These are phyloP conservation scores for Martiniozyma asiatica DNA, from an alignment of 1,139 yeast genomes.

Conservation along the genomic window DNA sequence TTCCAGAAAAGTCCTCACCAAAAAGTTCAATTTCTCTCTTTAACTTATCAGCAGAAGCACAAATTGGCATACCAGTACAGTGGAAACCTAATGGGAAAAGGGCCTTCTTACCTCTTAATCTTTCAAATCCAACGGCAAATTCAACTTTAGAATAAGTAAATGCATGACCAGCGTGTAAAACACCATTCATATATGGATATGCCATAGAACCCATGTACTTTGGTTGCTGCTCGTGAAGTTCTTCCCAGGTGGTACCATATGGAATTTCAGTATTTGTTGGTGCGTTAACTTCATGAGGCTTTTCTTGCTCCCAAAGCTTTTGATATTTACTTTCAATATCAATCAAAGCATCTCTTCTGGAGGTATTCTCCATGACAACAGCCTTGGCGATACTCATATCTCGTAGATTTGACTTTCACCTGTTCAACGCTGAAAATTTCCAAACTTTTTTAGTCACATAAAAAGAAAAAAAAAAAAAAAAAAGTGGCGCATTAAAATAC, in stretches of 20 bases:
- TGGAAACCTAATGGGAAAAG: conserved; percentile 96
- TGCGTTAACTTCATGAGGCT: conserved; percentile 77
- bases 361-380: conserved; percentile 34
- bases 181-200: conserved; percentile 98
- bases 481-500: no score
- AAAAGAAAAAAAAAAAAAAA: not conserved
- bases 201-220: conserved; percentile 93
- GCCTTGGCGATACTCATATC: conserved; percentile 19
- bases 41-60: conserved; percentile 92
- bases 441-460: not conserved
- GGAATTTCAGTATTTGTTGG: conserved; percentile 62
- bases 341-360: conserved; percentile 88
- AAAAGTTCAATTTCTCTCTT: conserved; percentile 85
- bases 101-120: conserved; percentile 89
- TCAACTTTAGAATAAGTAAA: conserved; percentile 94
- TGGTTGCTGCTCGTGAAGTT: conserved; percentile 68
- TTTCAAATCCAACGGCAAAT: conserved; percentile 85
- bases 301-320: conserved; percentile 74
- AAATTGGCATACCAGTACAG: conserved; percentile 99
- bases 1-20: conserved; percentile 55
- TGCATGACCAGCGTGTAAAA: conserved; percentile 93
- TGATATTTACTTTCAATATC: conserved; percentile 88
- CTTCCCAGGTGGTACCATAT: conserved; percentile 38
- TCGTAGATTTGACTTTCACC: conserved; percentile 1
- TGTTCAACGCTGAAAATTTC: no score